A percentile compares a stretch with the other conserved stretches of the same genome.
Conservation (phyloP, 1,139 yeast species). For the Geotrichum macrosporum region DNA sequence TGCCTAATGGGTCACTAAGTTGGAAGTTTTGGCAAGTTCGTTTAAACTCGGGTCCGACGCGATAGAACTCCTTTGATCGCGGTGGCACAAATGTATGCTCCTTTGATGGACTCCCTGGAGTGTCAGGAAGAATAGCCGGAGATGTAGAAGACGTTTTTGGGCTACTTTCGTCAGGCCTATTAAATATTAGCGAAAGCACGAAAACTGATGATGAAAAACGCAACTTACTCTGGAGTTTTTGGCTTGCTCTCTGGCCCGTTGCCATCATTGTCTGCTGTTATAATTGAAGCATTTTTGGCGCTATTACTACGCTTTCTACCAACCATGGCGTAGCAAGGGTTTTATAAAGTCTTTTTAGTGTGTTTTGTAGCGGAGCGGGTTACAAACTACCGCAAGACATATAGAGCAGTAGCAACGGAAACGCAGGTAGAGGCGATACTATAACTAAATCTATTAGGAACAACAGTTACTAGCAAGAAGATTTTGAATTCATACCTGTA, state of each 20-base stretch:
- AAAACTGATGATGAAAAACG: background rate
- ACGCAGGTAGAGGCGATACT: too few relatives aligned
- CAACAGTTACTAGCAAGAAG: too few relatives aligned
- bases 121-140: background rate
- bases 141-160: background rate
- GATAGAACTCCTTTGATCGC: slow-evolving; percentile 18
- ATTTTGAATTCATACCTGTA: too few relatives aligned
- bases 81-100: slow-evolving; percentile 14
- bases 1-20: slow-evolving; percentile 18
- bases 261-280: background rate
- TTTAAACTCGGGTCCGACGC: slow-evolving; percentile 20
- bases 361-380: too few relatives aligned
- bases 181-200: background rate
- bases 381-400: too few relatives aligned
- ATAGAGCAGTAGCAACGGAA: too few relatives aligned
- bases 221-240: background rate
- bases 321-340: slow-evolving; percentile 5
- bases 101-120: slow-evolving; percentile 1
- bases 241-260: background rate
- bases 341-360: background rate
- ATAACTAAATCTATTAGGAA: too few relatives aligned
- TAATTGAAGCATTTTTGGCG: background rate
- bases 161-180: background rate
- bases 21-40: slow-evolving; percentile 21
- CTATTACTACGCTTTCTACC: slow-evolving; percentile 5